Evolutionary conservation across 768 basidiomycete genomes (phyloP), one percentile per base, ranked within the genome.

Genomic region (Suillus ampliporus): DNA sequence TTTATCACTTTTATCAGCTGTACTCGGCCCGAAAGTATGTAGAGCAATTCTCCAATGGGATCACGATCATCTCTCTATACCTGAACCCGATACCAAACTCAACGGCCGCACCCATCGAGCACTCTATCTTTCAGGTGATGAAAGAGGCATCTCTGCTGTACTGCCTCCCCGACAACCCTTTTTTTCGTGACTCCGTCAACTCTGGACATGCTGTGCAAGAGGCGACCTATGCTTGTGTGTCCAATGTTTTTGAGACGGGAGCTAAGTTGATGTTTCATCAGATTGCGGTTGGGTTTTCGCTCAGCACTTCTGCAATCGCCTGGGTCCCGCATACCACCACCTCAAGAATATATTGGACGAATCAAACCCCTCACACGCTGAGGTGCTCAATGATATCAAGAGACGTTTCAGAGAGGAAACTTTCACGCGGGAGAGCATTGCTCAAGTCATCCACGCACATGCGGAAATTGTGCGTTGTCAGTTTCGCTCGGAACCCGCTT

Each of bases 1-100:
- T 99, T 5, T 99, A 99, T 80, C 97, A 99, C 76, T 99, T 92
- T 79, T 99, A 99, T 79, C 89, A 91, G 50, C 87, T 99, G 41
- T 99, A 95, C 76, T 96, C 94, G 13, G 88, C 93, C n/a, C 84
- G 97, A 62, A 99, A 99, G 83, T 99, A 99, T 76, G 95, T 97
- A 65, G 97, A 99, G 78, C 95, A 99, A 84, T 99, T 99, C 82
- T 86, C 91, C 64, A 99, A 99, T 69, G 97, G 97, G 19, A 81
- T 99, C 67, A 97, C 95, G 57, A 95, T 98, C 71, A 91, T 98
- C 77, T 95, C 90, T 31, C 81, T 98, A 54, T 98, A 99, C 82
- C 89, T 99, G 67, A 95, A 95, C 72, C 96, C 95, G 2, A 83
- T 94, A 31, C 95, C 95, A 34, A 81, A 86, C 68, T 81, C 86